phyloP scores from a whole-genome alignment of 148 eudicot species.

The Diospyros kaki region DNA sequence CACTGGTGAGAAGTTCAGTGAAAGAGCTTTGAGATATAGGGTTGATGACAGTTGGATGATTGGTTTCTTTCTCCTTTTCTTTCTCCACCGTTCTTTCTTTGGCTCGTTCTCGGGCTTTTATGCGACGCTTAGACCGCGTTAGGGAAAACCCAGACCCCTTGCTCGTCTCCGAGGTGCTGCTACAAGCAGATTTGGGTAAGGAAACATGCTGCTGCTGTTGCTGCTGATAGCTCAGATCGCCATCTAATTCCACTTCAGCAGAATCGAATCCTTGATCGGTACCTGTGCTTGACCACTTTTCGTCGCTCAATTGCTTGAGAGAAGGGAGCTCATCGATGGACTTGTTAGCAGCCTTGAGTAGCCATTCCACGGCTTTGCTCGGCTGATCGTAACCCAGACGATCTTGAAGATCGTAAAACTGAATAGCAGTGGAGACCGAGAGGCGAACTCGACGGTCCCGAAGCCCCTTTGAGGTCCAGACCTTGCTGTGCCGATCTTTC shows the following conservation, averaged over 20 bases:
- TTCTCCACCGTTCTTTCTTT: slow-evolving; percentile 62
- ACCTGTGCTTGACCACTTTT: slow-evolving; percentile 23
- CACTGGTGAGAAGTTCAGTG: slow-evolving; percentile 71
- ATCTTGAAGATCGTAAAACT: slow-evolving; percentile 87
- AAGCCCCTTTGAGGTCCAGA: slow-evolving; percentile 74
- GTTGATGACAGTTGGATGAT: slow-evolving; percentile 18
- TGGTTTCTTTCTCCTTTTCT: slow-evolving; percentile 53
- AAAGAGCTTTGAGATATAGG: slow-evolving; percentile 59
- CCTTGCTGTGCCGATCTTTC: slow-evolving; percentile 93
- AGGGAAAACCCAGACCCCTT: slow-evolving; percentile 76
- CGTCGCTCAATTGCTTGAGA: slow-evolving; percentile 43
- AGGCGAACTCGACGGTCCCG: slow-evolving; percentile 78
- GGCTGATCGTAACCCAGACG: slow-evolving; percentile 84
- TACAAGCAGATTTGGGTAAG: slow-evolving; percentile 50
- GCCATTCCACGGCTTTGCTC: slow-evolving; percentile 95
- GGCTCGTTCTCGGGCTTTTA: slow-evolving; percentile 74
- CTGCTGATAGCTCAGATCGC: slow-evolving; percentile 15
- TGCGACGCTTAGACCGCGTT: slow-evolving; percentile 58
- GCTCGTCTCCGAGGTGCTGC: slow-evolving; percentile 79
- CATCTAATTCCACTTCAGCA: slow-evolving; percentile 31
- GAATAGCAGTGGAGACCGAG: slow-evolving; percentile 81
- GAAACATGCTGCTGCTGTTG: slow-evolving; percentile 28
- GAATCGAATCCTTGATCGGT: slow-evolving; percentile 22
- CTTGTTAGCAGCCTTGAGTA: slow-evolving; percentile 66
- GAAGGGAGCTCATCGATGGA: slow-evolving; percentile 77